Evolutionary conservation across 1,139 yeast species (phyloP).

Genomic region (Candida sp.): DNA sequence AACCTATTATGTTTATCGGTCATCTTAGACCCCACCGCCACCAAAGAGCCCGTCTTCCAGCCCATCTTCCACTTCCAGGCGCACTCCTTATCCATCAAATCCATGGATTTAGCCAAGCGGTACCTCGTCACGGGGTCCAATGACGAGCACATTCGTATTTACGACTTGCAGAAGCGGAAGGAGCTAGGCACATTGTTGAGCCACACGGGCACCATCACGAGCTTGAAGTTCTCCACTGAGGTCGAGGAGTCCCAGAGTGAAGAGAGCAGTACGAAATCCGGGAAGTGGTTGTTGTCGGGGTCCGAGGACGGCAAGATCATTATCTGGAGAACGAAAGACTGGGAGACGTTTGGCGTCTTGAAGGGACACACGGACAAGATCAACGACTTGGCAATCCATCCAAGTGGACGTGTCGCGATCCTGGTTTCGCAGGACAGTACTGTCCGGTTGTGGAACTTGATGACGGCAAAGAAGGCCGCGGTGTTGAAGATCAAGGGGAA

Average conservation of each 20-base stretch:
- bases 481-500: slow-evolving; percentile 73
- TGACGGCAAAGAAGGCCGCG: slow-evolving; percentile 98
- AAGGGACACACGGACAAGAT: slow-evolving; percentile 85
- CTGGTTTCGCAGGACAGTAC: slow-evolving; percentile 88
- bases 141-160: slow-evolving; percentile 94
- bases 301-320: slow-evolving; percentile 91
- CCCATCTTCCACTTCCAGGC: slow-evolving; percentile 98
- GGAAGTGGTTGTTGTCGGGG: slow-evolving; percentile 90
- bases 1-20: slow-evolving; percentile 85
- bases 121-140: slow-evolving; percentile 94
- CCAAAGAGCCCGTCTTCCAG: slow-evolving; percentile 66
- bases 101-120: slow-evolving; percentile 82
- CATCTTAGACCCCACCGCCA: slow-evolving; percentile 42
- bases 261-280: slow-evolving; percentile 38
- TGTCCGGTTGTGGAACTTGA: slow-evolving; percentile 89
- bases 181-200: slow-evolving; percentile 91
- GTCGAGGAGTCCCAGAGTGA: slow-evolving; percentile 17
- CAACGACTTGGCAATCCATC: slow-evolving; percentile 88
- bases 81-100: slow-evolving; percentile 85
- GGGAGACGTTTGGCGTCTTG: slow-evolving; percentile 91
- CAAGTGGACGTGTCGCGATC: slow-evolving; percentile 90
- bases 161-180: slow-evolving; percentile 92
- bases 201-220: slow-evolving; percentile 89
- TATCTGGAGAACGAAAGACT: slow-evolving; percentile 95
- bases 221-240: slow-evolving; percentile 70